Conservation (phyloP, 345 rosid species). For the Eucalyptus pauciflora region DNA sequence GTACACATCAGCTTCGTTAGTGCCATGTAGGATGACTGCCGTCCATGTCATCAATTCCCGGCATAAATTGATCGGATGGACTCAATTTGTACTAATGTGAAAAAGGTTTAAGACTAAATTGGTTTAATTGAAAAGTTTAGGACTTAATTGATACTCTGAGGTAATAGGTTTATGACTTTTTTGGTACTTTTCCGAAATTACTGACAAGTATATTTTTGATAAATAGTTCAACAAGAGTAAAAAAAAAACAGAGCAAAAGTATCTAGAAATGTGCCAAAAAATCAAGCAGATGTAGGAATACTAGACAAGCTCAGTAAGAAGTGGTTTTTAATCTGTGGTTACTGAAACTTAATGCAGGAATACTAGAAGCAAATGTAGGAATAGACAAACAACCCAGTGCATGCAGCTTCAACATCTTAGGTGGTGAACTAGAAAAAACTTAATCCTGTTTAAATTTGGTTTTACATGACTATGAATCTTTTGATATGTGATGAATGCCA, state of each 20-base stretch:
- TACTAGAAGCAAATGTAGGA: background rate
- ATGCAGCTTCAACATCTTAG: background rate
- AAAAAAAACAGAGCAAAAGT: background rate
- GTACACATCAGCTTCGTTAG: too few species aligned
- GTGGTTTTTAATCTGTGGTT: background rate
- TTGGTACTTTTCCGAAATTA: too few species aligned
- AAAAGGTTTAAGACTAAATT: too few species aligned
- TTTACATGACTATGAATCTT: background rate
- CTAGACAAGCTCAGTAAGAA: background rate
- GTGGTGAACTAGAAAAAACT: background rate
- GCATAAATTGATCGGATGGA: too few species aligned
- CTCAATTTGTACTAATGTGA: too few species aligned
- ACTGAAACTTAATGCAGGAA: background rate
- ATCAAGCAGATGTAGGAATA: background rate
- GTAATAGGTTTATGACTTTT: too few species aligned
- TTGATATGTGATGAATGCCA: background rate
- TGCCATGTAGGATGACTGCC: rapidly evolving
- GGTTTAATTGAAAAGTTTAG: too few species aligned
- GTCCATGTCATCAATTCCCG: too few species aligned
- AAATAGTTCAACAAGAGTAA: background rate
- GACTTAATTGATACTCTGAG: too few species aligned
- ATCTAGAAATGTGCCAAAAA: background rate
- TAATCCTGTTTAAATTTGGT: background rate
- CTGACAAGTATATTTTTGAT: background rate
- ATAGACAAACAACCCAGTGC: background rate